phyloP scores from a whole-genome alignment of 2,329 filamentous ascomycete species.

The Aspergillus hortae region DNA sequence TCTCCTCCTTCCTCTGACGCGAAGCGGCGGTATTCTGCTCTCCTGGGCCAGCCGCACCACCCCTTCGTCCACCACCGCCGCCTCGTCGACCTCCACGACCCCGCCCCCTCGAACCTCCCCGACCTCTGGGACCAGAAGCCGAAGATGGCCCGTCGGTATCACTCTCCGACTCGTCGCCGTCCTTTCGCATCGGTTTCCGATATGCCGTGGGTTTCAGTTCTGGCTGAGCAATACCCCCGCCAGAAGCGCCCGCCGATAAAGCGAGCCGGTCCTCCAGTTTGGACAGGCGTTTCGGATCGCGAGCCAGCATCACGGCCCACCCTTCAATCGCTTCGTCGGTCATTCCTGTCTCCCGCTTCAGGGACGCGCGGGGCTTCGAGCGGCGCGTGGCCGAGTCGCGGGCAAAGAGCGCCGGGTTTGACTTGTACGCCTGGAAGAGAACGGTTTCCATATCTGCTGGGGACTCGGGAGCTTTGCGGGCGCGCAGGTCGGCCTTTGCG shows the following conservation, averaged over 20 bases:
- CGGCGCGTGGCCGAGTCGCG: constrained; percentile 69
- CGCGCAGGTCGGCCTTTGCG: constrained; percentile 53
- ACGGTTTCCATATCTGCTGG: constrained; percentile 57
- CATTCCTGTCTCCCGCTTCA: constrained; percentile 79
- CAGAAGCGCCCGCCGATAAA: constrained; percentile 56
- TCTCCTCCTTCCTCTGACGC: constrained; percentile 73
- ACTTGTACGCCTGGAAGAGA: constrained; percentile 70
- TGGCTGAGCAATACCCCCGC: constrained; percentile 50
- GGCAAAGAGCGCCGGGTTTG: constrained; percentile 62
- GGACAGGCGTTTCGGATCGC: constrained; percentile 66
- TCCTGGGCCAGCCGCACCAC: constrained; percentile 52
- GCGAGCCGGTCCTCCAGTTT: constrained; percentile 68
- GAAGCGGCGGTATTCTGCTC: constrained; percentile 71
- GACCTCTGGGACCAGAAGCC: constrained; percentile 17
- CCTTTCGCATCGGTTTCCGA: constrained; percentile 34
- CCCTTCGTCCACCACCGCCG: constrained; percentile 48
- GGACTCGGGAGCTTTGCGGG: constrained; percentile 26
- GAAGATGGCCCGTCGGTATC: constrained; percentile 36
- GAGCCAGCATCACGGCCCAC: constrained; percentile 80
- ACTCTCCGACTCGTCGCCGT: constrained; percentile 48
- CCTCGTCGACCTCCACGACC: constrained; percentile 48
- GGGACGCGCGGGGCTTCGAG: constrained; percentile 56
- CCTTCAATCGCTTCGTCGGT: constrained; percentile 92
- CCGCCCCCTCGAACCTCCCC: constrained; percentile 40
- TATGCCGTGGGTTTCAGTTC: constrained; percentile 66